Conservation (phyloP, 2,329 filamentous ascomycete genomes). For the Zalaria obscura region DNA sequence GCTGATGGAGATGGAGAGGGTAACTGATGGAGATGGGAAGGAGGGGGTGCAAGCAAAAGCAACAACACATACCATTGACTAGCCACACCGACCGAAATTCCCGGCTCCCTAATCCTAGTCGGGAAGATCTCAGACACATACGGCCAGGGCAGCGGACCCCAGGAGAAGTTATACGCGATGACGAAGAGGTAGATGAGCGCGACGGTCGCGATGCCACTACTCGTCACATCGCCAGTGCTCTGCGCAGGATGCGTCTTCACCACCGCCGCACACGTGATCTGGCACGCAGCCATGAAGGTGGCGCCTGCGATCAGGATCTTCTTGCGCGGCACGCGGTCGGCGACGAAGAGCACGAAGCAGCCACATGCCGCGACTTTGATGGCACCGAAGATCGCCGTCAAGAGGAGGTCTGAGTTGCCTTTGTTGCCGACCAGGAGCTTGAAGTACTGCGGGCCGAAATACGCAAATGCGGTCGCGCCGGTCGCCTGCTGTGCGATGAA, state of each 20-base stretch:
- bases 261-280: conserved; percentile 18
- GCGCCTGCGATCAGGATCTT: conserved; percentile 16
- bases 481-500: conserved; percentile 41
- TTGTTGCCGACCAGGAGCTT: conserved; percentile 32
- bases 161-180: conserved; percentile 37
- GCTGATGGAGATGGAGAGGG: no score
- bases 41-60: conserved; percentile 24
- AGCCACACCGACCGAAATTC: conserved; percentile 34
- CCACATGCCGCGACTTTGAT: conserved; percentile 38
- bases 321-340: conserved; percentile 34
- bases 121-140: conserved; percentile 40
- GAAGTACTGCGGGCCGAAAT: conserved; percentile 43
- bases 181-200: conserved; percentile 42
- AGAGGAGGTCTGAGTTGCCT: conserved; percentile 29
- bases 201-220: conserved; percentile 34
- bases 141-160: conserved; percentile 39
- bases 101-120: conserved; percentile 34
- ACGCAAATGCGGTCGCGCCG: conserved; percentile 39
- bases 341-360: conserved; percentile 38
- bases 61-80: conserved; percentile 35
- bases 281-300: conserved; percentile 21
- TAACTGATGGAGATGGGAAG: no score
- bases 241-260: conserved; percentile 14
- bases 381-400: conserved; percentile 40
- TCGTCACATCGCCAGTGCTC: conserved; percentile 11